phyloP scores from a whole-genome alignment of 192 early-diverging fungal genomes.

The Powellomyces hirtus region DNA sequence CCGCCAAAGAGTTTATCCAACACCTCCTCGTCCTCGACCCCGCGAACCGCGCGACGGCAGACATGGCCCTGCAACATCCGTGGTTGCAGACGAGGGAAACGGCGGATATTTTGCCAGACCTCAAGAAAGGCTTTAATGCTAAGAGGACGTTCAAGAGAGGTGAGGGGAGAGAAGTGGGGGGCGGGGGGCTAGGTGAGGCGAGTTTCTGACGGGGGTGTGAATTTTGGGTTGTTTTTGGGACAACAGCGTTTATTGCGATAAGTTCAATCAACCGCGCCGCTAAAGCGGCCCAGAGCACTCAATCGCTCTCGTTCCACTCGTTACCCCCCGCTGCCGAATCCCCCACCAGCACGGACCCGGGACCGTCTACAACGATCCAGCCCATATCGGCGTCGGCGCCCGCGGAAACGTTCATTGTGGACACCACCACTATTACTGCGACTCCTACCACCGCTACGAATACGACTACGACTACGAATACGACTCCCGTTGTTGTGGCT shows the following conservation, averaged over 20 bases:
- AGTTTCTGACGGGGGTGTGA: too few species aligned
- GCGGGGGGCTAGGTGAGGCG: too few species aligned
- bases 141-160: constrained; percentile 64
- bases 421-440: too few species aligned
- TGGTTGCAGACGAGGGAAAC: constrained; percentile 40
- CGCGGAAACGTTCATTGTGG: too few species aligned
- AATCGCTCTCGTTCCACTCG: background rate
- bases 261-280: constrained; percentile 11
- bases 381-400: too few species aligned
- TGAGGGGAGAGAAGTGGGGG: too few species aligned
- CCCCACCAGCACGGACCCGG: too few species aligned
- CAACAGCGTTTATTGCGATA: constrained; percentile 1
- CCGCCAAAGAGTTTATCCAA: constrained; percentile 78
- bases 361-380: too few species aligned
- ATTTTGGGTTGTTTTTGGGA: background rate
- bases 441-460: too few species aligned
- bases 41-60: constrained; percentile 53
- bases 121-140: constrained; percentile 67
- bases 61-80: constrained; percentile 41
- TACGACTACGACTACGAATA: too few species aligned
- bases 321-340: too few species aligned
- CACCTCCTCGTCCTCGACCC: constrained; percentile 68
- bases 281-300: constrained; percentile 1
- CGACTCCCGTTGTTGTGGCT: too few species aligned
- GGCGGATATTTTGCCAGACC: constrained; percentile 56